Evolutionary conservation across 2,329 filamentous ascomycete species (phyloP).

Genomic region (Aspergillus brasiliensis): DNA sequence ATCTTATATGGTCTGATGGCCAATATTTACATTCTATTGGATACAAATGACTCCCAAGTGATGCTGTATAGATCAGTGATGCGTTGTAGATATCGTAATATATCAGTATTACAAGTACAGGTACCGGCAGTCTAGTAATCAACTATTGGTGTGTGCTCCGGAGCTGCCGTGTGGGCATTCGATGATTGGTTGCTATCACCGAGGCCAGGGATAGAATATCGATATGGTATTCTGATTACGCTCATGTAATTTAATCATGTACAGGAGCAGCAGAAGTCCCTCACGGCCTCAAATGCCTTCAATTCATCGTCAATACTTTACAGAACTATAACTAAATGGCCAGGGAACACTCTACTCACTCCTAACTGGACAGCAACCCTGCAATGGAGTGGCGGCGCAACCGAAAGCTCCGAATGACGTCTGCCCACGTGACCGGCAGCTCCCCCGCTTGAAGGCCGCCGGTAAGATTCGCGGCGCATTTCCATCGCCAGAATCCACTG

Average conservation of each 20-base stretch:
- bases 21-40: not conserved
- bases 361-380: too few species aligned
- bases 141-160: not conserved
- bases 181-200: not conserved
- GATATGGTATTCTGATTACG: conserved; percentile 8
- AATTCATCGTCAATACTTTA: not conserved
- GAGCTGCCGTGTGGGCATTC: not conserved
- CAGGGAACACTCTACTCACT: too few species aligned
- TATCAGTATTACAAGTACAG: not conserved
- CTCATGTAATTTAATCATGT: not conserved
- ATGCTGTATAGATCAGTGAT: not conserved
- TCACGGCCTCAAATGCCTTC: not conserved
- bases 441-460: conserved; percentile 13
- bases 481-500: not conserved
- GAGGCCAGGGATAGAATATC: not conserved
- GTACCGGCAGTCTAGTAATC: not conserved
- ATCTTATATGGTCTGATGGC: not conserved
- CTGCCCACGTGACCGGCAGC: conserved; percentile 19
- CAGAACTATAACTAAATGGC: not conserved
- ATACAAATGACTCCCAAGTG: not conserved
- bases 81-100: not conserved
- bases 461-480: conserved; percentile 1
- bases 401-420: conserved; percentile 15
- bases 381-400: not conserved
- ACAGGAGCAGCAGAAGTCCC: not conserved